Conservation (phyloP, 495 filamentous ascomycete genomes). For the Pyrenula massariospora region DNA sequence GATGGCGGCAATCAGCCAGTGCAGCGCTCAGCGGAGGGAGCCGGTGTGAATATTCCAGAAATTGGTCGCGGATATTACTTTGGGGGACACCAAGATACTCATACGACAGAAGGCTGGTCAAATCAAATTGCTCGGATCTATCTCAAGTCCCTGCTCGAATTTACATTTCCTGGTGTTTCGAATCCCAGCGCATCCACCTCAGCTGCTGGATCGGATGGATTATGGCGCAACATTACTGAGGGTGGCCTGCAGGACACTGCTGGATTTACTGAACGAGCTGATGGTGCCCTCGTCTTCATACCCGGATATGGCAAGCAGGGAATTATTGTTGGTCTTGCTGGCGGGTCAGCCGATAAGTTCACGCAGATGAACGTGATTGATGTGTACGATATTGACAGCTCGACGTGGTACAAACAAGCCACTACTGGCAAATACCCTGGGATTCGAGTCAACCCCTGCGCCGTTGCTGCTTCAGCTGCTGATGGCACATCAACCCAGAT, state of each 20-base stretch:
- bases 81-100: constrained; percentile 58
- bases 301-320: constrained; percentile 60
- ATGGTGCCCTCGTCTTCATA: constrained; percentile 58
- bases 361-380: constrained; percentile 64
- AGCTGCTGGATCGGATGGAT: constrained; percentile 39
- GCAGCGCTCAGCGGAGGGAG: constrained; percentile 57
- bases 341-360: constrained; percentile 51
- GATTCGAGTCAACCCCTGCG: constrained; percentile 64
- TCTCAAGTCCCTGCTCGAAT: constrained; percentile 63
- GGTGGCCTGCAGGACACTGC: constrained; percentile 51
- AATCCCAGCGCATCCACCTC: constrained; percentile 42
- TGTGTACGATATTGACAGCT: constrained; percentile 65
- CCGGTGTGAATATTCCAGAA: constrained; percentile 54
- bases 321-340: constrained; percentile 57
- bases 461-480: constrained; percentile 55
- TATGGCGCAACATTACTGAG: constrained; percentile 59
- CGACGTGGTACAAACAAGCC: constrained; percentile 66
- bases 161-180: constrained; percentile 52
- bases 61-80: constrained; percentile 64
- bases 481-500: constrained; percentile 63
- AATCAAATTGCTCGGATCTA: constrained; percentile 47
- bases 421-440: constrained; percentile 50
- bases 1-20: constrained; percentile 36
- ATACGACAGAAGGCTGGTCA: constrained; percentile 61
- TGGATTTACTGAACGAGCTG: constrained; percentile 58